phyloP scores from a whole-genome alignment of 1,139 yeast species.

The Waltiozyma solani region DNA sequence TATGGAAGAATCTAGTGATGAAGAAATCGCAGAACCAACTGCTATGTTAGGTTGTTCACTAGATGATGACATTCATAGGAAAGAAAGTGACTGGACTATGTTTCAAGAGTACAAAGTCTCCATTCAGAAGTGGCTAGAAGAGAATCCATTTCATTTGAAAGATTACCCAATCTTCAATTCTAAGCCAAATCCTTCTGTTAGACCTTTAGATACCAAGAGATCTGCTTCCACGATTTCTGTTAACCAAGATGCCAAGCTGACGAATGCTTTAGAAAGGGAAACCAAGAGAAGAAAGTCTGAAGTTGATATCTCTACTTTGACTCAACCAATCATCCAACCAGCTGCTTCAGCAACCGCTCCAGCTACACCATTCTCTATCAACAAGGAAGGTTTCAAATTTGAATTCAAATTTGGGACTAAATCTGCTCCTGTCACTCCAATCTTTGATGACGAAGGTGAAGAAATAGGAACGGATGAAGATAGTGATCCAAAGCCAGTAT shows the following conservation, averaged over 20 bases:
- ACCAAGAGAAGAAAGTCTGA: conserved; percentile 18
- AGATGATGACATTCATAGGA: not conserved
- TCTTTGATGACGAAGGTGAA: too few relatives aligned
- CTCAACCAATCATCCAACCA: not conserved
- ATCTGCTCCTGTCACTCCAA: too few relatives aligned
- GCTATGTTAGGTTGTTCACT: conserved; percentile 1
- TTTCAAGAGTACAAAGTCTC: not conserved
- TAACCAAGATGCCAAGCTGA: not conserved
- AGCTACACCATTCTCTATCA: conserved; percentile 1
- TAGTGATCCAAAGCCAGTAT: too few relatives aligned
- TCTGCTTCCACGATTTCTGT: not conserved
- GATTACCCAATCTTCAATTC: not conserved
- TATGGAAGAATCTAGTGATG: not conserved
- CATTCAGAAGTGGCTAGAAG: not conserved
- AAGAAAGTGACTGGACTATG: not conserved
- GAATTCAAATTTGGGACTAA: too few relatives aligned
- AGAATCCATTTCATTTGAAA: too few relatives aligned
- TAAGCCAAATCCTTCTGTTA: too few relatives aligned
- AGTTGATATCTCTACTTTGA: conserved; percentile 4
- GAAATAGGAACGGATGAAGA: too few relatives aligned
- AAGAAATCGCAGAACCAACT: not conserved
- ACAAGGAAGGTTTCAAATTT: not conserved
- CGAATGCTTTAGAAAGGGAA: not conserved
- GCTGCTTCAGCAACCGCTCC: conserved; percentile 1
- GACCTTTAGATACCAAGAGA: not conserved